A percentile compares a stretch with the other conserved stretches of the same genome.
Evolutionary conservation across 106 monocot genomes (phyloP).

Genomic region (Dendrobium chrysotoxum): DNA sequence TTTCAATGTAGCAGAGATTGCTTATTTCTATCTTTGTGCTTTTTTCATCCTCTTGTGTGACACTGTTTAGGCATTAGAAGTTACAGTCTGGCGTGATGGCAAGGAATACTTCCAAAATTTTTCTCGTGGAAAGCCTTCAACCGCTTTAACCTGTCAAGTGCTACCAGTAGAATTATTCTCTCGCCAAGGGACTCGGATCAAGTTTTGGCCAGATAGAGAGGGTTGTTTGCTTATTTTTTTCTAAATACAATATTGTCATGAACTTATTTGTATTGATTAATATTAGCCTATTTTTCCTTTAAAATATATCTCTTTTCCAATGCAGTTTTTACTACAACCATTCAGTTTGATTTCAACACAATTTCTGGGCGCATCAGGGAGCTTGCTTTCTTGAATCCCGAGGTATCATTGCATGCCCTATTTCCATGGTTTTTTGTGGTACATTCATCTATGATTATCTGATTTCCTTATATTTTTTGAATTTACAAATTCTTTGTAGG

Average conservation of each 20-base stretch:
- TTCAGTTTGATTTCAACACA: conserved; percentile 77
- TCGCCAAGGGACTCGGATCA: conserved; percentile 72
- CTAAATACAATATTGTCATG: neutral
- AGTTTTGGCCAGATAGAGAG: conserved; percentile 94
- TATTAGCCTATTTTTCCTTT: neutral
- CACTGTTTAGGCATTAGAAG: conserved; percentile 58
- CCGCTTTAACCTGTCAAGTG: conserved; percentile 31
- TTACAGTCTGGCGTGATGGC: conserved; percentile 94
- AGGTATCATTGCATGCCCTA: conserved; percentile 33
- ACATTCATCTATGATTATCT: too few species aligned
- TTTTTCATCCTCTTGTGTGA: neutral
- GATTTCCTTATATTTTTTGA: neutral
- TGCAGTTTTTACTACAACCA: conserved; percentile 89
- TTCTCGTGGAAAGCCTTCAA: conserved; percentile 85
- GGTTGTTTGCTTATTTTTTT: conserved; percentile 29
- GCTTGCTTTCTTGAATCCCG: conserved; percentile 91
- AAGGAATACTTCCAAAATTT: conserved; percentile 70
- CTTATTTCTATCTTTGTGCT: neutral
- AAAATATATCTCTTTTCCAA: neutral
- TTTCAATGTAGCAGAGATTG: neutral
- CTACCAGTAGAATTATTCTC: conserved; percentile 33
- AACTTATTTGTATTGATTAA: neutral
- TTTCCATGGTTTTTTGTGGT: neutral
- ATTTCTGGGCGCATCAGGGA: conserved; percentile 91
- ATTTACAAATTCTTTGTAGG: neutral